Conservation (phyloP, 208 protist species). For the Histomonas meleagridis region DNA sequence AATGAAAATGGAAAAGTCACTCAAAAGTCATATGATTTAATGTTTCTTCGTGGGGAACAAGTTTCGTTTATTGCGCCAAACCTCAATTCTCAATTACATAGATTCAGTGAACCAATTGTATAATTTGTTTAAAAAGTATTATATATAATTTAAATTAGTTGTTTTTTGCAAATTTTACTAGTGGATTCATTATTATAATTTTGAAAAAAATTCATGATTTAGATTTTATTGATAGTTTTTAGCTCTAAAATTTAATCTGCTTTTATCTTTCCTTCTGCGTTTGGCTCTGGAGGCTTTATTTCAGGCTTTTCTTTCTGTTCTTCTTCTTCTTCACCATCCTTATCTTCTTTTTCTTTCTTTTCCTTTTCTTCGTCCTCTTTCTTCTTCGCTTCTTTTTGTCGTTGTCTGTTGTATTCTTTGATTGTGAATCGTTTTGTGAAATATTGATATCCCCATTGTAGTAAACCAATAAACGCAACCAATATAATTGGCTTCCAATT, state of each 20-base stretch:
- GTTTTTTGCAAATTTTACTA: too few relatives aligned
- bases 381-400: neutral
- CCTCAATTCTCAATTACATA: neutral
- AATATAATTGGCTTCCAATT: neutral
- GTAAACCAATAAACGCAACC: neutral
- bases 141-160: too few relatives aligned
- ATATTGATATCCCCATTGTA: neutral
- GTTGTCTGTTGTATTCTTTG: neutral
- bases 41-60: neutral
- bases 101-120: too few relatives aligned
- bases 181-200: too few relatives aligned
- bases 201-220: too few relatives aligned
- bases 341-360: neutral
- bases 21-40: neutral
- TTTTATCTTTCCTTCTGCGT: too few relatives aligned
- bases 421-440: neutral
- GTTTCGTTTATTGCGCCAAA: neutral
- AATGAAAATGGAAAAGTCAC: neutral
- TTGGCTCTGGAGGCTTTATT: too few relatives aligned
- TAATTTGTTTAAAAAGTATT: too few relatives aligned
- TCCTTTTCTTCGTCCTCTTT: neutral
- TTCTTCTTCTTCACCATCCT: neutral
- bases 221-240: too few relatives aligned
- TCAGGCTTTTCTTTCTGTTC: neutral
- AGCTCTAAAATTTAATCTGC: too few relatives aligned